Percentiles rank a stretch among this genome's conserved stretches.
These are phyloP conservation scores for Acmispon strigosus DNA, from an alignment of 306 rosid genomes.

Conservation along the genomic window DNA sequence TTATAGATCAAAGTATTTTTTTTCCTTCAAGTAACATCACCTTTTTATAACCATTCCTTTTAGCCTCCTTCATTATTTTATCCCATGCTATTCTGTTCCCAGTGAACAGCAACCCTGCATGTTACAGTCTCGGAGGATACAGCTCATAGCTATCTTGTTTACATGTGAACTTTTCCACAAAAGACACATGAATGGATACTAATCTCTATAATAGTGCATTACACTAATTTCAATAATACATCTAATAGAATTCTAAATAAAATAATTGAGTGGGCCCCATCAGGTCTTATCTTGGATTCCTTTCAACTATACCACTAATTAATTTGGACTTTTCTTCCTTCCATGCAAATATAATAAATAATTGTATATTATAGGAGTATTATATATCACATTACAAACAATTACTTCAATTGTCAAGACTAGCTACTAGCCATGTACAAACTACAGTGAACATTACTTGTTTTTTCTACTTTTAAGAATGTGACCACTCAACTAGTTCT, in stretches of 20 bases:
- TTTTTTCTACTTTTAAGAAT: conserved; percentile 15
- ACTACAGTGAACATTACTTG: neutral
- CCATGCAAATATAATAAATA: conserved; percentile 1
- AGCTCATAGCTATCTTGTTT: conserved; percentile 29
- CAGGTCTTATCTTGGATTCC: conserved; percentile 14
- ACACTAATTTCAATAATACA: conserved; percentile 24
- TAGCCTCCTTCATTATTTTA: neutral
- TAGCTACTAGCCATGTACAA: neutral
- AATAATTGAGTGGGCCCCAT: conserved; percentile 24
- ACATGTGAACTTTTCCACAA: conserved; percentile 23
- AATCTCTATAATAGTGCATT: conserved; percentile 21
- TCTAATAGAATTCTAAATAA: neutral
- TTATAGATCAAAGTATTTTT: no score
- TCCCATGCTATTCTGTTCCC: conserved; percentile 14
- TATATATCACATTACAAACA: neutral
- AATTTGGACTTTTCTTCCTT: neutral
- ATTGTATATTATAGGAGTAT: no score
- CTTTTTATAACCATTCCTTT: conserved; percentile 3
- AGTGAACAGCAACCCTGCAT: conserved; percentile 22
- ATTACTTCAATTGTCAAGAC: conserved; percentile 24
- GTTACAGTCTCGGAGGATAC: conserved; percentile 23
- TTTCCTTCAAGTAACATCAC: neutral
- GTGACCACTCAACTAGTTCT: conserved; percentile 25
- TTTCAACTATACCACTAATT: conserved; percentile 1
- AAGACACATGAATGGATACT: conserved; percentile 24